phyloP scores from a whole-genome alignment of 768 basidiomycete species.

The Kwoniella sp. region DNA sequence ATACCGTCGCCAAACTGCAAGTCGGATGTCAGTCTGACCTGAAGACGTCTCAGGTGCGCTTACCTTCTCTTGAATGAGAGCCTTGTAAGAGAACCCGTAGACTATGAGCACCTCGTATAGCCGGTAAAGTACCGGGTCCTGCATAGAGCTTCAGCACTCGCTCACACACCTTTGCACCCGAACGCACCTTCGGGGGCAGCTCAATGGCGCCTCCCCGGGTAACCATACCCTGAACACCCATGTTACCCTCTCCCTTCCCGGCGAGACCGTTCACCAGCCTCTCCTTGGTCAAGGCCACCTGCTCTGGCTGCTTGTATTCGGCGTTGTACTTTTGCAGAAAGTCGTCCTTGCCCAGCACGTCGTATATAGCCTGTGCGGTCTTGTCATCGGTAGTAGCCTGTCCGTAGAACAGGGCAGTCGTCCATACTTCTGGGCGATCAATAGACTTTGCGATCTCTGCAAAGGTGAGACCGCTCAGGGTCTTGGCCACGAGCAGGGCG shows the following conservation, averaged over 20 bases:
- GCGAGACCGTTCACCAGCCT: slow-evolving; percentile 17
- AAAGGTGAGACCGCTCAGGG: slow-evolving; percentile 32
- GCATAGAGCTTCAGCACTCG: not conserved
- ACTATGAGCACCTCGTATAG: slow-evolving; percentile 46
- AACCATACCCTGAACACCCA: slow-evolving; percentile 32
- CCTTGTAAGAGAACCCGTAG: slow-evolving; percentile 46
- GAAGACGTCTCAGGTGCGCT: not conserved
- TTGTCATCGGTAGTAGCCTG: slow-evolving; percentile 28
- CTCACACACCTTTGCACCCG: not conserved
- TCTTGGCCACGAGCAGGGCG: slow-evolving; percentile 25
- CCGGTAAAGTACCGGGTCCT: slow-evolving; percentile 46
- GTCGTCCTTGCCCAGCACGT: slow-evolving; percentile 1
- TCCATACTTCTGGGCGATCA: slow-evolving; percentile 46
- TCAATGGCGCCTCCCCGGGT: slow-evolving; percentile 37
- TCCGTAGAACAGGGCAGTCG: slow-evolving; percentile 46
- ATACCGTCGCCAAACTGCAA: slow-evolving; percentile 46
- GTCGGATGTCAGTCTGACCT: not conserved
- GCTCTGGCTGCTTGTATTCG: not conserved
- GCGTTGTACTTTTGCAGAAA: slow-evolving; percentile 2
- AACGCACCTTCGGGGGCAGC: slow-evolving; percentile 39
- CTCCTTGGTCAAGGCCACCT: slow-evolving; percentile 1
- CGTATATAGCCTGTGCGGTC: slow-evolving; percentile 23
- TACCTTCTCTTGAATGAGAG: slow-evolving; percentile 44
- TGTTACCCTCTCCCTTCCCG: slow-evolving; percentile 10
- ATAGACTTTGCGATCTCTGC: slow-evolving; percentile 33